Conservation (phyloP, 2,329 filamentous ascomycete species). For the Colletotrichum sp. region DNA sequence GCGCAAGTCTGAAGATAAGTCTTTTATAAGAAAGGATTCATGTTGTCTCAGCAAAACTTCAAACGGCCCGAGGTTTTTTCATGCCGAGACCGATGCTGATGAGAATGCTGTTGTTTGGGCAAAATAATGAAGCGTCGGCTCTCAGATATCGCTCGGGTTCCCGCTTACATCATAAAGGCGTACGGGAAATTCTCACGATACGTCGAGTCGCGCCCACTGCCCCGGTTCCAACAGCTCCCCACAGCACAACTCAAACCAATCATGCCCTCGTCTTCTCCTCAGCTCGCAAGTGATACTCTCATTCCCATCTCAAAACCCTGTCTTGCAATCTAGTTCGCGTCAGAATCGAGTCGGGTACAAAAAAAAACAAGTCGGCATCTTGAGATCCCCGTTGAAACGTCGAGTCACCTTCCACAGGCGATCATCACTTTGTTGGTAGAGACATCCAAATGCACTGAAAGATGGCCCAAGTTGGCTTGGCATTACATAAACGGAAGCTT, state of each 20-base stretch:
- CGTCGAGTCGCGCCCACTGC: background rate
- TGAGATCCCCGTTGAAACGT: background rate
- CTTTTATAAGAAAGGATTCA: no score
- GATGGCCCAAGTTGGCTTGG: background rate
- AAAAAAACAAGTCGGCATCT: background rate
- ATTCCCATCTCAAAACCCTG: background rate
- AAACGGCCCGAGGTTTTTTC: background rate
- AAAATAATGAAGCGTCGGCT: background rate
- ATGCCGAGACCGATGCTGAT: background rate
- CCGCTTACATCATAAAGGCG: background rate
- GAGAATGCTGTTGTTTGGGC: background rate
- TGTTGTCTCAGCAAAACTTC: background rate
- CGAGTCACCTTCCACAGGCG: background rate
- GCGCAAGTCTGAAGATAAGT: no score
- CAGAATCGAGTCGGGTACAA: background rate
- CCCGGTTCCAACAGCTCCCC: background rate
- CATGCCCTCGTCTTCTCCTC: background rate
- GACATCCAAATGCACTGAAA: background rate
- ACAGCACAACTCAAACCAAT: background rate
- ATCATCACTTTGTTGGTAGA: rapidly evolving
- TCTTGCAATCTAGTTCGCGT: background rate
- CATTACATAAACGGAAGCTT: background rate
- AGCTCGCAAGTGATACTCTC: background rate
- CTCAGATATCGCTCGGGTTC: background rate
- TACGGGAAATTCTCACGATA: background rate